A percentile compares a stretch with the other conserved stretches of the same genome.
These are phyloP conservation scores for Nigrospora osmanthi DNA, from an alignment of 2,329 filamentous ascomycete species.

Conservation along the genomic window DNA sequence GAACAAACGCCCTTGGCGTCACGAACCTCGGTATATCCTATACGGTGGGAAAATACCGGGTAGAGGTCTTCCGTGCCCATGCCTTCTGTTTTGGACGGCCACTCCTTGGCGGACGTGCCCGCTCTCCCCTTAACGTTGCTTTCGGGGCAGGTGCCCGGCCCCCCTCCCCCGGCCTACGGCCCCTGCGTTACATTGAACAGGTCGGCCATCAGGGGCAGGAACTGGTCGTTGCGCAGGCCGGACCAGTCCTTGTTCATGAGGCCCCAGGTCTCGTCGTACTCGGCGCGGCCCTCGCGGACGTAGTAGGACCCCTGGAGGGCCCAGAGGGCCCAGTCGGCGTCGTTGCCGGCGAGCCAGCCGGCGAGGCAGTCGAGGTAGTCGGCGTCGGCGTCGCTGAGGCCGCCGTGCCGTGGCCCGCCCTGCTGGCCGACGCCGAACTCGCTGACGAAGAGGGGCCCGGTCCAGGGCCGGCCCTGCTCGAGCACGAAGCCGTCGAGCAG, in stretches of 20 bases:
- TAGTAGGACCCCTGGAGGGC: constrained; percentile 52
- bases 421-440: constrained; percentile 50
- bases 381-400: constrained; percentile 33
- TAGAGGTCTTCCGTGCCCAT: too few relatives aligned
- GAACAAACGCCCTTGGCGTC: too few relatives aligned
- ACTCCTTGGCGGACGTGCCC: background rate
- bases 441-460: constrained; percentile 47
- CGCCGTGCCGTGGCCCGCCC: constrained; percentile 32
- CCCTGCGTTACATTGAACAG: constrained; percentile 34
- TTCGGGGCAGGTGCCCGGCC: too few relatives aligned
- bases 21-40: too few relatives aligned
- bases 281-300: constrained; percentile 38
- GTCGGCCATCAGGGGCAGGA: constrained; percentile 22
- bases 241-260: constrained; percentile 35
- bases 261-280: constrained; percentile 47
- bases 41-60: too few relatives aligned
- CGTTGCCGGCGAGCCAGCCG: constrained; percentile 44
- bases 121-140: background rate
- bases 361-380: constrained; percentile 44
- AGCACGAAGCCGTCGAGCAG: constrained; percentile 43
- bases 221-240: constrained; percentile 27
- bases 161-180: constrained; percentile 16
- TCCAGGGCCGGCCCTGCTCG: constrained; percentile 34
- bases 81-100: too few relatives aligned
- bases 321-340: constrained; percentile 54